These are phyloP conservation scores for Carallia pectinifolia DNA, from an alignment of 345 rosid species.

Conservation along the genomic window DNA sequence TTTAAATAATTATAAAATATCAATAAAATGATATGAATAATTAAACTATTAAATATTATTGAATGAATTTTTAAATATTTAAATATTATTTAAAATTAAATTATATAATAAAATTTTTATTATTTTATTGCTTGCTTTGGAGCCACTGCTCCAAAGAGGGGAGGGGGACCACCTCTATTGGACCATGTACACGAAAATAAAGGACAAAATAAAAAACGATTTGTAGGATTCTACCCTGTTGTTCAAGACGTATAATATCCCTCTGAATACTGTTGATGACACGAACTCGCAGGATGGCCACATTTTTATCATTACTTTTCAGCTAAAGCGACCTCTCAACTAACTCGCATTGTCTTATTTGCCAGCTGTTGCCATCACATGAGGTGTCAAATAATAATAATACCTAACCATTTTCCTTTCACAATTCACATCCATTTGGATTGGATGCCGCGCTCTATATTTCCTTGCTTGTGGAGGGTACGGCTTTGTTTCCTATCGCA, in stretches of 20 bases:
- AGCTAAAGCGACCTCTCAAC: slow-evolving; percentile 29
- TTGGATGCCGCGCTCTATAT: background rate
- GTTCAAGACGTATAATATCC: background rate
- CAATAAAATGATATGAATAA: no score
- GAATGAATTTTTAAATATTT: no score
- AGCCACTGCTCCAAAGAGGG: no score
- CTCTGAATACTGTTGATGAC: background rate
- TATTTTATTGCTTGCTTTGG: no score
- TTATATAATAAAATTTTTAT: no score
- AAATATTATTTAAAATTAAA: no score
- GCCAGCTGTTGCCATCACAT: slow-evolving; percentile 12
- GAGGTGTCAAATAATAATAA: slow-evolving; percentile 1
- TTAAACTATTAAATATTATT: no score
- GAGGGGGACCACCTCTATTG: background rate
- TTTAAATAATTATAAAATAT: no score
- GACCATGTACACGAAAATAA: background rate
- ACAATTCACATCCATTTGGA: background rate
- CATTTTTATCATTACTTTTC: slow-evolving; percentile 16
- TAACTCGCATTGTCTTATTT: slow-evolving; percentile 21
- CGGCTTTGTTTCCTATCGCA: slow-evolving; percentile 7
- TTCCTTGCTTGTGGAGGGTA: background rate
- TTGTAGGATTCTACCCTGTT: background rate
- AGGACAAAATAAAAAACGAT: background rate
- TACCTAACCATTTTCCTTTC: no score
- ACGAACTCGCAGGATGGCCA: slow-evolving; percentile 2